Base-by-base conservation (phyloP, 495 filamentous ascomycete species). In the Aspergillus coremiiformis region DNA sequence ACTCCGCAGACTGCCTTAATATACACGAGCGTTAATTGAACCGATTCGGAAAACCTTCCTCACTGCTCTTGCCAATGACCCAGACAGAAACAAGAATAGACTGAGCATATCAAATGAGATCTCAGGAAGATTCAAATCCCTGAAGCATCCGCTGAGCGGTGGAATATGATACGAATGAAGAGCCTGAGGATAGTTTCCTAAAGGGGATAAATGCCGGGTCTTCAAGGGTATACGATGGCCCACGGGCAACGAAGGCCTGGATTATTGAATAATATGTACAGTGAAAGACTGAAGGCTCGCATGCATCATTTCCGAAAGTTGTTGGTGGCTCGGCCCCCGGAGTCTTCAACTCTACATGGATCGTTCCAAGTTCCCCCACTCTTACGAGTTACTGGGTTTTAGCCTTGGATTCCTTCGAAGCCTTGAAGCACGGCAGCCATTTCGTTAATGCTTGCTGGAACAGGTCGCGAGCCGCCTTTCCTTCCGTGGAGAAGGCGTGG, bases 371-470 rank as follows among this genome's bases (percentile, higher is more conserved):
- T n/a, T n/a, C n/a, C n/a, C n/a, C n/a, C n/a, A n/a, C n/a, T n/a
- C n/a, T n/a, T n/a, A n/a, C n/a, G n/a, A n/a, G n/a, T n/a, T n/a
- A n/a, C n/a, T n/a, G n/a, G n/a, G n/a, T n/a, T n/a, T 27, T 27
- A 4, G 8, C 24, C 24, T 27, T 8, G 24, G 24, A 27, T 4
- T 4, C n/a, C 43, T 39, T 48, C 12, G n/a, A 27, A 33, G 32
- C 12, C 21, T 59, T 14, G 27, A 73, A 78, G 42, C 75, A 78
- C 24, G 62, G 61, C 51, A 79, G 62, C 77, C 77, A 79, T 47
- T 69, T 56, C n/a, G 56, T 62, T 62, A 79, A 59, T 19, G 77
- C 77, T 24, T 55, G 45, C 11, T 57, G 39, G 46, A 76, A 79
- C 44, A 66, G 53, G 27, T 52, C 55, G 17, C 69, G 64, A 27